These are phyloP conservation scores for Flagelloscypha sp. DNA, from an alignment of 768 basidiomycete genomes.

Conservation along the genomic window DNA sequence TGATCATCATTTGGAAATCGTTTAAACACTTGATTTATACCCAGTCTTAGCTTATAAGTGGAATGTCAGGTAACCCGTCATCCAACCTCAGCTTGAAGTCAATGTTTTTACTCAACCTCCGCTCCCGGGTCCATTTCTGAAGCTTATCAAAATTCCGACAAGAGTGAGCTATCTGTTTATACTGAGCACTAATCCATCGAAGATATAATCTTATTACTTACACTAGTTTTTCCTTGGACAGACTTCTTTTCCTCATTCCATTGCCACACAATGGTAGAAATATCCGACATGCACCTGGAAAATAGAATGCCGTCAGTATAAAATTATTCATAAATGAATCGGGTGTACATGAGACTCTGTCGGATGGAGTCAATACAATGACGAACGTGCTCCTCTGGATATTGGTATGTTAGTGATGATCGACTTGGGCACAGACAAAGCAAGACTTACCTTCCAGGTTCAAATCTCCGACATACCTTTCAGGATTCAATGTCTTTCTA, in stretches of 20 bases:
- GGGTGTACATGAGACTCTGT: conserved; percentile 15
- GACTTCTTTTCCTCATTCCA: conserved; percentile 11
- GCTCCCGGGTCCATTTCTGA: conserved; percentile 18
- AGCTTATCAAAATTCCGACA: conserved; percentile 22
- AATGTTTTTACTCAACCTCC: too few species aligned
- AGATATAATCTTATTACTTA: too few species aligned
- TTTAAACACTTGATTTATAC: too few species aligned
- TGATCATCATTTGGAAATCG: too few species aligned
- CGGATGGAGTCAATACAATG: conserved; percentile 16
- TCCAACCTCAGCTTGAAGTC: too few species aligned
- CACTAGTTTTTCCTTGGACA: conserved; percentile 11
- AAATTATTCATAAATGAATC: too few species aligned
- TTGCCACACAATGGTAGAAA: conserved; percentile 14
- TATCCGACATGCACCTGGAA: conserved; percentile 13
- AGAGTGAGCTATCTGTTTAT: conserved; percentile 18
- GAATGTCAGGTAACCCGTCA: too few species aligned
- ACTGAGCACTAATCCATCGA: too few species aligned
- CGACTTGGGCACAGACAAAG: too few species aligned
- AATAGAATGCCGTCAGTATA: too few species aligned
- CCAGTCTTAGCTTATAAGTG: too few species aligned
- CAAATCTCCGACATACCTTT: conserved; percentile 11
- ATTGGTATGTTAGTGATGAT: too few species aligned
- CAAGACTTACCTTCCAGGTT: conserved; percentile 11
- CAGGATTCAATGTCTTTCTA: conserved; percentile 10
- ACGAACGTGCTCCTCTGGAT: conserved; percentile 12